phyloP scores from a whole-genome alignment of 2,329 filamentous ascomycete species.

The Xylaria sp. region DNA sequence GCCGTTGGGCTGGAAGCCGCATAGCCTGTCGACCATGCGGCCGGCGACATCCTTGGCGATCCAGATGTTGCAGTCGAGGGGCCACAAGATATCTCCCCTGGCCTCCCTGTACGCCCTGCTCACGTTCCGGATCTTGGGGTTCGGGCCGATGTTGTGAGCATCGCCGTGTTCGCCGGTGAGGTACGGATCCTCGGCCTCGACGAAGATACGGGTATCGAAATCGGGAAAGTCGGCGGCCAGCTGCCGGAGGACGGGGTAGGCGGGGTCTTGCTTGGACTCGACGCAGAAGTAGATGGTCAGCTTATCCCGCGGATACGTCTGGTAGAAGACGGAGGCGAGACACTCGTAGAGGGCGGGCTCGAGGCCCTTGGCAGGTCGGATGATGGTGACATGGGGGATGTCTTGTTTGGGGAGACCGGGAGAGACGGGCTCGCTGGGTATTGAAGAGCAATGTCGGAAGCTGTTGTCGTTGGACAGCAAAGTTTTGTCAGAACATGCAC shows the following conservation, averaged over 20 bases:
- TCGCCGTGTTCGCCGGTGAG: conserved; percentile 65
- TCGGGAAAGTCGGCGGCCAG: conserved; percentile 78
- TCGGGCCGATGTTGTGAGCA: conserved; percentile 78
- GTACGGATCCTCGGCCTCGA: conserved; percentile 83
- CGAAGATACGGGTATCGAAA: conserved; percentile 75
- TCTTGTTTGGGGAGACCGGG: conserved; percentile 60
- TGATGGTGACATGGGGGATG: conserved; percentile 85
- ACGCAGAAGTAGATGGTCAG: conserved; percentile 87
- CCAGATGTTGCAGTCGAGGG: conserved; percentile 98
- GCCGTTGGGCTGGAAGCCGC: conserved; percentile 68
- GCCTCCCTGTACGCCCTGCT: conserved; percentile 92
- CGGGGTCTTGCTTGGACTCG: conserved; percentile 76
- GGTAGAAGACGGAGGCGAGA: conserved; percentile 83
- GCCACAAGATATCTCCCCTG: conserved; percentile 88
- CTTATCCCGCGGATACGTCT: conserved; percentile 80
- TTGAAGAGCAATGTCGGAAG: conserved; percentile 63
- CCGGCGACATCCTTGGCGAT: conserved; percentile 80
- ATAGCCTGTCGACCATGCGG: conserved; percentile 88
- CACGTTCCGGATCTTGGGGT: conserved; percentile 98
- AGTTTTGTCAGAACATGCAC: conserved; percentile 8
- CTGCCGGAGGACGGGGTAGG: conserved; percentile 76
- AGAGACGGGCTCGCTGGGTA: conserved; percentile 61
- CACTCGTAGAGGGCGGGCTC: conserved; percentile 93
- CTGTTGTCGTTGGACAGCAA: conserved; percentile 47
- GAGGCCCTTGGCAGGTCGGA: conserved; percentile 91